Evolutionary conservation across 495 filamentous ascomycete species (phyloP).

Genomic region (Annulohypoxylon nitens): DNA sequence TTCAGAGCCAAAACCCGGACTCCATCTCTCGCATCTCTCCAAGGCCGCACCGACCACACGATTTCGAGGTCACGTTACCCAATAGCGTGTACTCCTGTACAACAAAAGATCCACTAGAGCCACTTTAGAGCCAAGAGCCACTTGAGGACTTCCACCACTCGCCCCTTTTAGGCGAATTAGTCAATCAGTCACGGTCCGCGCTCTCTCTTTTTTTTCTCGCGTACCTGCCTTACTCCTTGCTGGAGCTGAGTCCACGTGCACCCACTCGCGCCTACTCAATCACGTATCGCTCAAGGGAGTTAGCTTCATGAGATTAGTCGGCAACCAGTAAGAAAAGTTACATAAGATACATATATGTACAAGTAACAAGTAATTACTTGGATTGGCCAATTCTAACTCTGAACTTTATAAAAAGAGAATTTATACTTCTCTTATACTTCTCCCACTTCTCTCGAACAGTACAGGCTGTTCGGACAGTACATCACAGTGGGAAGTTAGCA

Average conservation of each 20-base stretch:
- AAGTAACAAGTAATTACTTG: not conserved
- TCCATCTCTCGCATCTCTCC: conserved; percentile 32
- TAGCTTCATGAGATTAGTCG: conserved; percentile 9
- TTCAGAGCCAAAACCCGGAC: conserved; percentile 56
- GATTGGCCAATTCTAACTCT: not conserved
- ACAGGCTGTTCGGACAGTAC: no score
- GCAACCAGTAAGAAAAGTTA: conserved; percentile 20
- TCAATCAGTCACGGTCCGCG: conserved; percentile 2
- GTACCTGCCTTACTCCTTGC: conserved; percentile 35
- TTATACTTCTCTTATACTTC: not conserved
- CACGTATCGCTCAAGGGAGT: conserved; percentile 13
- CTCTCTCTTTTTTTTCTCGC: conserved; percentile 22
- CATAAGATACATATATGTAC: not conserved
- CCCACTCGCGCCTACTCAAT: conserved; percentile 12
- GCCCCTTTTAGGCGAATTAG: conserved; percentile 27
- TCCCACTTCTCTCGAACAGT: not conserved
- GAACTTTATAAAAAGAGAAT: not conserved
- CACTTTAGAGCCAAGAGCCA: not conserved
- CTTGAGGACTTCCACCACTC: conserved; percentile 7
- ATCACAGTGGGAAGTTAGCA: not conserved
- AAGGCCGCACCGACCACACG: conserved; percentile 50
- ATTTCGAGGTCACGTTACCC: conserved; percentile 57
- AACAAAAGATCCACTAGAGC: conserved; percentile 30
- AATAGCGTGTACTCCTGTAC: conserved; percentile 42
- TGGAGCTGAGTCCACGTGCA: conserved; percentile 39